Evolutionary conservation across 108 stramenopile species (phyloP).

Genomic region (Skeletonema potamos): DNA sequence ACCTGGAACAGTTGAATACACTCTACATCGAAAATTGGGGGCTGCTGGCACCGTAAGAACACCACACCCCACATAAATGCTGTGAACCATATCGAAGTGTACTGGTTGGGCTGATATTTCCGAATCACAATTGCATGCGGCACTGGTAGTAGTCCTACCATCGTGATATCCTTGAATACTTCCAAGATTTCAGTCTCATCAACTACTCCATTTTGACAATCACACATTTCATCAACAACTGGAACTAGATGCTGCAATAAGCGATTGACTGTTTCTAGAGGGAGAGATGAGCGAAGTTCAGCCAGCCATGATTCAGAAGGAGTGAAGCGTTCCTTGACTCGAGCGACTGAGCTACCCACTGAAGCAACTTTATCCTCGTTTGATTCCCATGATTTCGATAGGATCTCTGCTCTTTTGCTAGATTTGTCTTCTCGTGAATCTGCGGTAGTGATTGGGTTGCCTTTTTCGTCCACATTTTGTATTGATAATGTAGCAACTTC

Average conservation of each 20-base stretch:
- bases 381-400: constrained; percentile 7
- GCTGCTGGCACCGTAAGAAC: constrained; percentile 90
- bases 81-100: constrained; percentile 97
- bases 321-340: constrained; percentile 48
- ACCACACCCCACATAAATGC: constrained; percentile 99
- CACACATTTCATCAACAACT: constrained; percentile 88
- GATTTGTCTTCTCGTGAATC: constrained; percentile 48
- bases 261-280: constrained; percentile 89
- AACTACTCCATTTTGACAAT: constrained; percentile 66
- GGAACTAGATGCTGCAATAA: constrained; percentile 92
- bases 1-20: constrained; percentile 90
- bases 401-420: neutral
- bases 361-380: constrained; percentile 11
- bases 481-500: constrained; percentile 41
- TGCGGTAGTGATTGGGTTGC: constrained; percentile 48
- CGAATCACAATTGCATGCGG: constrained; percentile 98
- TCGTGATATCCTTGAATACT: constrained; percentile 82
- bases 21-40: constrained; percentile 95
- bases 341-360: constrained; percentile 20
- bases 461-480: constrained; percentile 55
- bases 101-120: constrained; percentile 97
- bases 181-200: constrained; percentile 91
- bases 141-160: constrained; percentile 94
- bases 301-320: constrained; percentile 90
- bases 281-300: constrained; percentile 83